Evolutionary conservation across 768 basidiomycete species (phyloP).

Genomic region (Lactarius sanguifluus): DNA sequence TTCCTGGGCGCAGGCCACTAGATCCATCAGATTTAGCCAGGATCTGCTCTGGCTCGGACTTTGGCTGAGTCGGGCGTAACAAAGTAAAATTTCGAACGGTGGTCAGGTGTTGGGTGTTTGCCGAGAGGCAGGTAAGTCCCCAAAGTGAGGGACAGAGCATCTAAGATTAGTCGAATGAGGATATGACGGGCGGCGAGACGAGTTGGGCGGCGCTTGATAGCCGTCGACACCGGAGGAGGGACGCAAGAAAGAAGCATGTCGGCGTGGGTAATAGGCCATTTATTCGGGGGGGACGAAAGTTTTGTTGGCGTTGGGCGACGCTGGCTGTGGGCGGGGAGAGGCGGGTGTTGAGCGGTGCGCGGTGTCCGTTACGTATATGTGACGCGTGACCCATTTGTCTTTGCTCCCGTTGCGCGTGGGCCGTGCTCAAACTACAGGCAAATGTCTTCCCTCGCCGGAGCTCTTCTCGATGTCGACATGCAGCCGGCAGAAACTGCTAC

Average conservation of each 20-base stretch:
- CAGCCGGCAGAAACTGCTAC: constrained; percentile 19
- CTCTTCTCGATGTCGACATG: constrained; percentile 26
- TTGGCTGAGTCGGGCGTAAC: constrained; percentile 19
- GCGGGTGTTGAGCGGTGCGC: too few relatives aligned
- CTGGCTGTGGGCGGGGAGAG: neutral
- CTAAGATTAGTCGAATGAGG: neutral
- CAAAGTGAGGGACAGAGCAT: neutral
- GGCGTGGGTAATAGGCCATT: neutral
- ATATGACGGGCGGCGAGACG: neutral
- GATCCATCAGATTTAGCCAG: constrained; percentile 17
- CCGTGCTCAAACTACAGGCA: neutral
- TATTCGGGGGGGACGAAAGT: constrained; percentile 1
- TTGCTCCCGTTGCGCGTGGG: neutral
- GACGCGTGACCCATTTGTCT: neutral
- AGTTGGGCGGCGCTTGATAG: constrained; percentile 5
- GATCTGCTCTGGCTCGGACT: constrained; percentile 11
- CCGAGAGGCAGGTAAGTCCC: neutral
- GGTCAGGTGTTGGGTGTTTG: neutral
- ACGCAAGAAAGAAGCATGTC: neutral
- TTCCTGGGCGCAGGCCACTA: constrained; percentile 6
- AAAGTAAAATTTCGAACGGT: constrained; percentile 2
- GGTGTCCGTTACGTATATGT: neutral
- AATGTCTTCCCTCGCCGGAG: constrained; percentile 23
- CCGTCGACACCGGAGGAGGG: neutral
- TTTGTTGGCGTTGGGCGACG: constrained; percentile 6